Evolutionary conservation across 495 filamentous ascomycete species (phyloP), one percentile per base, ranked within the genome.

Genomic region (Immersiella caudata): DNA sequence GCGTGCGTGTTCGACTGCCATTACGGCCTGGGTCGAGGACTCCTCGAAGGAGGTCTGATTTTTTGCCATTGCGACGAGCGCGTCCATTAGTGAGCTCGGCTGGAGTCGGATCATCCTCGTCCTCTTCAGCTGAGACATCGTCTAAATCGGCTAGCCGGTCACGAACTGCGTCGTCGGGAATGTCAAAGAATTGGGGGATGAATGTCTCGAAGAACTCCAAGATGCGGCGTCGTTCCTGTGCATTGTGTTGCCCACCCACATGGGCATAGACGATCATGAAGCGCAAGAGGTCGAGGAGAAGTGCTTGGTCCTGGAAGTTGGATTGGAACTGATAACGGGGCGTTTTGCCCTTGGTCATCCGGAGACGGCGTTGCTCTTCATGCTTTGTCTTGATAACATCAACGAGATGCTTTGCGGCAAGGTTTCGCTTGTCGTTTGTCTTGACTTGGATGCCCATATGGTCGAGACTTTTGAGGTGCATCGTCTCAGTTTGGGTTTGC

Each of bases 391-490:
- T 90, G 71, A 97, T 92, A 61, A 94, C 88, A 64, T 91, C 90
- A 58, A 92, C 88, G 6, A 98, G 85, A 64, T 90, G 88, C 80
- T 97, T 98, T 0, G 89, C 86, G 52, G 92, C 87, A 63, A 97
- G 94, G 62, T 92, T 89, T 57, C 93, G 92, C 82, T 97, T 97
- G 79, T 98, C 94, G 11, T 84, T 86, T 33, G 83, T 81, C 78
- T 94, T 96, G 69, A 90, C 89, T 40, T 89, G 89, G 67, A 96
- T 92, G 14, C 92, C 91, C 83, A 97, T 94, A 73, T 98, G 96
- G 68, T 99, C 96, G 58, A 99, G 86, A 79, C 93, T 97, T 79
- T 90, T 93, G 82, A 94, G 94, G 78, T 97, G 97, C 75, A 94
- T 92, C 67, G 89, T 85, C 68, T 94, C 89, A 52, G 93, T 97